Evolutionary conservation across 2,329 filamentous ascomycete genomes (phyloP).

Genomic region (Penicillium sp.): DNA sequence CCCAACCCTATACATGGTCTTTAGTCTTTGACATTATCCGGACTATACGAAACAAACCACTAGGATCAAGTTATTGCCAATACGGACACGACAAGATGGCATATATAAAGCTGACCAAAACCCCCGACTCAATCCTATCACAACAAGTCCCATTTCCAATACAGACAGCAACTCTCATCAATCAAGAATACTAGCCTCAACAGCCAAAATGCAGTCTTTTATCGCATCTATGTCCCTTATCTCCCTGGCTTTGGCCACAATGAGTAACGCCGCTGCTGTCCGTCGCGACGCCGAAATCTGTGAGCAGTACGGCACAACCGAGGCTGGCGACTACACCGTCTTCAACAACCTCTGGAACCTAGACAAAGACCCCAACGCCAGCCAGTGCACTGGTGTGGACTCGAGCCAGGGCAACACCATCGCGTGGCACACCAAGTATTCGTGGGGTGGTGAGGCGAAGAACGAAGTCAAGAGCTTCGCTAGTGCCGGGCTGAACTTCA

Average conservation of each 20-base stretch:
- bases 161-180: constrained; percentile 1
- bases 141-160: not conserved
- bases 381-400: constrained; percentile 47
- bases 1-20: too few species aligned
- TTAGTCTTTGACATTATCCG: too few species aligned
- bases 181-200: not conserved
- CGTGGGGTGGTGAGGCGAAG: constrained; percentile 41
- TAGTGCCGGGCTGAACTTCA: constrained; percentile 44
- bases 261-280: constrained; percentile 25
- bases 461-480: constrained; percentile 50
- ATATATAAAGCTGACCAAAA: constrained; percentile 1
- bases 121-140: not conserved
- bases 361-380: constrained; percentile 36
- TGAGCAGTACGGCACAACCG: constrained; percentile 41
- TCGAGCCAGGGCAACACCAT: constrained; percentile 36
- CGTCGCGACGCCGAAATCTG: constrained; percentile 38
- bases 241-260: constrained; percentile 19
- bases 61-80: not conserved
- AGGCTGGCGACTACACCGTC: constrained; percentile 47
- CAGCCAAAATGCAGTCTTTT: constrained; percentile 30
- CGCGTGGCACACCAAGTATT: constrained; percentile 48
- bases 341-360: constrained; percentile 57
- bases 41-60: constrained; percentile 16
- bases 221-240: constrained; percentile 21
- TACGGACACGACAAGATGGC: constrained; percentile 1